These are phyloP conservation scores for Podaxis sp. DNA, from an alignment of 768 basidiomycete species.

Conservation along the genomic window DNA sequence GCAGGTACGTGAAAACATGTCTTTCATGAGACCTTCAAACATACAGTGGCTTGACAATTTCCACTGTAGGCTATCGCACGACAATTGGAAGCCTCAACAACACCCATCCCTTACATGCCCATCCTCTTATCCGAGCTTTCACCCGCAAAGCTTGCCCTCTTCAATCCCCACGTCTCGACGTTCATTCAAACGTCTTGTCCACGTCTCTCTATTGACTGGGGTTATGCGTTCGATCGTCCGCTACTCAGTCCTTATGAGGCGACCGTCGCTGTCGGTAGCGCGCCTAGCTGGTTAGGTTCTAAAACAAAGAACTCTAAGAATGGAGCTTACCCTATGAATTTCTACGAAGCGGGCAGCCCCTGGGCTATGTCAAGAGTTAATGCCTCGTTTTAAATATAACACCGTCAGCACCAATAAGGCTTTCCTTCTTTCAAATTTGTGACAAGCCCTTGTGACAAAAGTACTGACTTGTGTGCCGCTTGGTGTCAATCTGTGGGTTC, in stretches of 20 bases:
- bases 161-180: conserved; percentile 75
- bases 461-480: too few relatives aligned
- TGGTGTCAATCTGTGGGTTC: too few relatives aligned
- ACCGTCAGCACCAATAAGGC: conserved; percentile 24
- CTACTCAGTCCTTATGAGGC: conserved; percentile 93
- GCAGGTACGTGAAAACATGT: conserved; percentile 38
- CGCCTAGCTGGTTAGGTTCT: conserved; percentile 58
- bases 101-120: conserved; percentile 69
- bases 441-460: not conserved
- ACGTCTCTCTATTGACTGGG: conserved; percentile 97
- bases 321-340: conserved; percentile 91
- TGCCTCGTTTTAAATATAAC: conserved; percentile 32
- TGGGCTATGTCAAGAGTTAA: conserved; percentile 69
- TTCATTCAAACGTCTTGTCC: conserved; percentile 98
- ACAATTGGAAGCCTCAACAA: conserved; percentile 53
- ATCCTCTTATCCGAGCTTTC: conserved; percentile 97
- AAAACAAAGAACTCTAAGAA: conserved; percentile 18
- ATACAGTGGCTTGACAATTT: not conserved
- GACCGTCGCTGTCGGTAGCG: conserved; percentile 73
- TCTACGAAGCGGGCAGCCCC: conserved; percentile 78
- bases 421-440: conserved; percentile 38
- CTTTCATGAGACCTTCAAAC: not conserved
- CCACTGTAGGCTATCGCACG: conserved; percentile 60
- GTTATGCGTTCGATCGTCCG: conserved; percentile 89
- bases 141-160: conserved; percentile 85